phyloP scores from a whole-genome alignment of 179 eudicot species.

The Drosera spatulata region DNA sequence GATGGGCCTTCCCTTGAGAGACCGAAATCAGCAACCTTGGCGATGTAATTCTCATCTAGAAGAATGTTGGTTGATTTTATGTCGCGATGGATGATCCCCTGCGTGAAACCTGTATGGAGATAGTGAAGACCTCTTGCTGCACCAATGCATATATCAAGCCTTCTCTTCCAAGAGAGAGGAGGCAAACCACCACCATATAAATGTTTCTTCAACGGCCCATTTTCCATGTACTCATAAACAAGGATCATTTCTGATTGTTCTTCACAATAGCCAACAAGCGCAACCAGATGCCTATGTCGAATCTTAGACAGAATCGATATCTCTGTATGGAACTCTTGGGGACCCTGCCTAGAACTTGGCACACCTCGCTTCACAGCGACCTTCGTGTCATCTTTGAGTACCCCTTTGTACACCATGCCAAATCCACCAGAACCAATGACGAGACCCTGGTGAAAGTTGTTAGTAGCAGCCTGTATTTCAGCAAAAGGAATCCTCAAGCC shows the following conservation, averaged over 20 bases:
- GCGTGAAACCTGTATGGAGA: slow-evolving; percentile 64
- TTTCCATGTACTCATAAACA: slow-evolving; percentile 73
- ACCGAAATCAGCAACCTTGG: slow-evolving; percentile 82
- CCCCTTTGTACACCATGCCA: slow-evolving; percentile 69
- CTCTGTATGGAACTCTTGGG: slow-evolving; percentile 60
- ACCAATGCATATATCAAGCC: slow-evolving; percentile 70
- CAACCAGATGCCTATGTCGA: slow-evolving; percentile 72
- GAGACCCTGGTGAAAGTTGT: slow-evolving; percentile 49
- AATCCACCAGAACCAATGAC: slow-evolving; percentile 93
- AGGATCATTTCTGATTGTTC: slow-evolving; percentile 70
- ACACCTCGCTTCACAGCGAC: slow-evolving; percentile 12
- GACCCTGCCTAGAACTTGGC: slow-evolving; percentile 64
- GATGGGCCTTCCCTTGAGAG: slow-evolving; percentile 70
- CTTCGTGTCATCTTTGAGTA: slow-evolving; percentile 37
- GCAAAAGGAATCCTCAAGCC: slow-evolving; percentile 63
- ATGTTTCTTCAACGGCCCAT: slow-evolving; percentile 62
- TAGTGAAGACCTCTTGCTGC: slow-evolving; percentile 73
- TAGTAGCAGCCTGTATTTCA: slow-evolving; percentile 66
- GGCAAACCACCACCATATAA: slow-evolving; percentile 52
- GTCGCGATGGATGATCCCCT: slow-evolving; percentile 72
- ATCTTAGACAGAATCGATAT: slow-evolving; percentile 76
- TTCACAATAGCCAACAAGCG: slow-evolving; percentile 69
- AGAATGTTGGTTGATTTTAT: slow-evolving; percentile 73
- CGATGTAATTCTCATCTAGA: slow-evolving; percentile 62
- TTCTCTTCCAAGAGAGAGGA: slow-evolving; percentile 53